Base-by-base conservation (phyloP, 2,329 filamentous ascomycete genomes). In the Trichocomaceae sp. region DNA sequence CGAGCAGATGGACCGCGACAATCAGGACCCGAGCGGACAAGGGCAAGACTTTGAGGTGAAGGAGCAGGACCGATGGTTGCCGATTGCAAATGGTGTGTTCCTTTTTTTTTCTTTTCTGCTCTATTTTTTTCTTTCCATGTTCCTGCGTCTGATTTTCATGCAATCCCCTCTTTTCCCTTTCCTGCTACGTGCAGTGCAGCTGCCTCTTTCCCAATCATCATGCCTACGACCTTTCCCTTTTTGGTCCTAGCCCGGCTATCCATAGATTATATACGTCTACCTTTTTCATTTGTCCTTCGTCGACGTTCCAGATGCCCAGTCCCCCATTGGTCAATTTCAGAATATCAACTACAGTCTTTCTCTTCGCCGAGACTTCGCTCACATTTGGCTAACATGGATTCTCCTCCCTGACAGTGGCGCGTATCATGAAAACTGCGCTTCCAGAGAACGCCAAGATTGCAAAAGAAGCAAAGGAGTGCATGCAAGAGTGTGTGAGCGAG, bases 401-500 rank as follows among this genome's bases (percentile, higher is more conserved):
- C 15, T 39, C 8, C 29, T 35, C 22, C 26, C 22, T n/a, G 75
- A 85, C 87, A 99, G 93, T 99, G 67, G 93, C 93, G 62, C 87
- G 93, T 55, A 97, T 99, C 73, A 99, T 99, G 93, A 99, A 99
- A 75, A 87, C 90, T 65, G 93, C 93, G 6, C 80, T 99, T 48
- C 93, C 93, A 50, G 93, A 99, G 62, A 99, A 99, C 69, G 93
- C 93, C 63, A 99, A 99, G 76, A 99, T 99, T 59, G 91, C 91
- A 57, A 99, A 99, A 71, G 93, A 99, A 71, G 93, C 93, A 54
- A 99, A 99, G 74, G 93, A 99, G 72, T 99, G 93, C 76, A 97
- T 99, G 93, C 93, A 99, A 74, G 93, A 99, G 74, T 99, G 93
- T 69, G 93, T 99, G 57, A 96, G 91, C 84, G 93, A 99, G 76